These are phyloP conservation scores for Coprinopsis marcescibilis DNA, from an alignment of 768 basidiomycete species.

Conservation along the genomic window DNA sequence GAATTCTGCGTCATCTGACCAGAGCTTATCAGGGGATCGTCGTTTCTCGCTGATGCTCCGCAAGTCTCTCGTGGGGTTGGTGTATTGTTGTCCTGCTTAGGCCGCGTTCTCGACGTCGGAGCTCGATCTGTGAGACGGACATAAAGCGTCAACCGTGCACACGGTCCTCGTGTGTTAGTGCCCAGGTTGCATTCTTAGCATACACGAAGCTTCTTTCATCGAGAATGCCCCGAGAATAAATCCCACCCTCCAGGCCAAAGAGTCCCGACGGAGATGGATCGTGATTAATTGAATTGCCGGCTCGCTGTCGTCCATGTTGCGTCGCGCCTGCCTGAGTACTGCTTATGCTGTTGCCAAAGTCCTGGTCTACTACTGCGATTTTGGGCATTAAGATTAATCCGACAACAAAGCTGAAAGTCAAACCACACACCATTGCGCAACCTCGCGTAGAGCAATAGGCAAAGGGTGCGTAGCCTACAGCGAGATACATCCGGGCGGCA, in stretches of 20 bases:
- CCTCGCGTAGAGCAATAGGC: too few species aligned
- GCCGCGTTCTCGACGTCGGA: neutral
- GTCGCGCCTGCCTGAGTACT: neutral
- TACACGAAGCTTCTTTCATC: slow-evolving; percentile 2
- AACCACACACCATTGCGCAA: too few species aligned
- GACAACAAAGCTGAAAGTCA: neutral
- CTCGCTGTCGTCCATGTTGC: neutral
- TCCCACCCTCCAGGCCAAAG: neutral
- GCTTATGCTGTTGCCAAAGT: neutral
- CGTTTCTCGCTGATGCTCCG: neutral
- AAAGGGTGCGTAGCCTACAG: too few species aligned
- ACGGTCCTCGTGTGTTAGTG: slow-evolving; percentile 5
- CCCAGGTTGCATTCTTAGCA: neutral
- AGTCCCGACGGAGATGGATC: neutral
- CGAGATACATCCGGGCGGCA: neutral
- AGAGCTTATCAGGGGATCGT: neutral
- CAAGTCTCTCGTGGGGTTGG: neutral
- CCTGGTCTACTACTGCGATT: neutral
- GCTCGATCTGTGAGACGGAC: neutral
- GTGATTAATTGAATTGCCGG: neutral
- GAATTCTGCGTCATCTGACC: neutral
- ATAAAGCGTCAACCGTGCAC: neutral
- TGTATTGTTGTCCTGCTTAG: neutral
- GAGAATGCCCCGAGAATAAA: slow-evolving; percentile 9
- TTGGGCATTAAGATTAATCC: neutral